phyloP scores from a whole-genome alignment of 441 rosid genomes.

The Mallotus repandus region DNA sequence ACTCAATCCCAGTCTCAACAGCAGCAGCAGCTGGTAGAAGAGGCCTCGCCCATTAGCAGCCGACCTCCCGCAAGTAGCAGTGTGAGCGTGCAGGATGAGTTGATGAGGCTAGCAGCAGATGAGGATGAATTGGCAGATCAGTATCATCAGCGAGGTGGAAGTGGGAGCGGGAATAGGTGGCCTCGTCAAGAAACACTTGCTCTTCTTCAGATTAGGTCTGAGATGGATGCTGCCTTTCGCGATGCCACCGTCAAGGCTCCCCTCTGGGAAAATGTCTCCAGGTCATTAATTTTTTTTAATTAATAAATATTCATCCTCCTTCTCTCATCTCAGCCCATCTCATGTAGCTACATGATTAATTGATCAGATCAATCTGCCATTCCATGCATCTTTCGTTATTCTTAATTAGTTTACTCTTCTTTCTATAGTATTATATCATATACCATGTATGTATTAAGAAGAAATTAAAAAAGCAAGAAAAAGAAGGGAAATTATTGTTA shows the following conservation, averaged over 20 bases:
- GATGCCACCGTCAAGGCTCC: slow-evolving; percentile 83
- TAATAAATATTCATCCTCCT: neutral
- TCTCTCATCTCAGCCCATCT: neutral
- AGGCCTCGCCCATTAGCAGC: slow-evolving; percentile 85
- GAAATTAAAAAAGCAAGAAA: no score
- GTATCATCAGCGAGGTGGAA: slow-evolving; percentile 3
- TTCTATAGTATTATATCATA: no score
- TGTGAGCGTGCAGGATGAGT: slow-evolving; percentile 50
- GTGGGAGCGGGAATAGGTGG: slow-evolving; percentile 65
- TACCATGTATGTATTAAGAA: no score
- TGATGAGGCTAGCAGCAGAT: slow-evolving; percentile 44
- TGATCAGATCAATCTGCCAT: no score
- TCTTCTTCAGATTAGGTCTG: slow-evolving; percentile 76
- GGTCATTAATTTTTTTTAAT: slow-evolving; percentile 32
- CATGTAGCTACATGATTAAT: neutral
- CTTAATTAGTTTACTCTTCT: no score
- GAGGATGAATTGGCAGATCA: slow-evolving; percentile 38
- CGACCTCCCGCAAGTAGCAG: slow-evolving; percentile 55
- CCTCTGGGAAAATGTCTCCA: slow-evolving; percentile 85
- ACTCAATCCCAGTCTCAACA: slow-evolving; percentile 31
- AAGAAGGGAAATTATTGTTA: no score
- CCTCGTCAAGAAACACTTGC: slow-evolving; percentile 83
- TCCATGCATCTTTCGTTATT: no score
- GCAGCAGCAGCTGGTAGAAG: slow-evolving; percentile 54
- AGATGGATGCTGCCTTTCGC: slow-evolving; percentile 73